Evolutionary conservation across 2,329 filamentous ascomycete genomes (phyloP), one percentile per base, ranked within the genome.

Genomic region (Pyricularia grisea): DNA sequence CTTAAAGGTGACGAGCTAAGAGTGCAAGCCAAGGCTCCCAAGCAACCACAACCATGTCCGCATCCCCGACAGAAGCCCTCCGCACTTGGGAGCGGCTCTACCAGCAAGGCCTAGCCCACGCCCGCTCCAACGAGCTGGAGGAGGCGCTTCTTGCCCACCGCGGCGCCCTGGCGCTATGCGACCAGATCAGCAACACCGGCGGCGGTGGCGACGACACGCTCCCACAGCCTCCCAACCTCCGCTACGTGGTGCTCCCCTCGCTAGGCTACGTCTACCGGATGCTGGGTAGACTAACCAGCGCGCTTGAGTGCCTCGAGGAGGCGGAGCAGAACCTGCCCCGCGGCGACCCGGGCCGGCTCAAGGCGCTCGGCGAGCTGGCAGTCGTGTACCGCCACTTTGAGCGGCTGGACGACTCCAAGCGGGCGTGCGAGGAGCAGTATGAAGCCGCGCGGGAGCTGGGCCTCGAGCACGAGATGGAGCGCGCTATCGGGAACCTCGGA

Each of bases 401-500:
- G 50, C 71, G 69, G 20, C 71, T 79, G 9, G 70, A 74, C 2
- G 75, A 79, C 14, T 75, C 76, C 6, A 74, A 73, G 69, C 28
- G 65, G 0, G 73, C 73, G 10, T 75, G 74, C 64, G 58, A 74
- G 66, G 66, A 70, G 7, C 77, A 79, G 69, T 78, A 78, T 68
- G 60, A 73, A 1, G 72, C 69, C 1, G 77, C 77, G 1, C 75
- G 73, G 60, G 20, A 73, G 23, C 69, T 78, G 9, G 70, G 70
- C 0, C 67, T 72, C 0, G 71, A 74, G 12, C 66, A 63, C 1
- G 72, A 73, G 58, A 71, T 72, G 27, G 77, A 76, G 65, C 75
- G 78, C 3, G 75, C 78, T 1, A 71, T 79, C 30, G 78, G 78
- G 1, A 79, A 79, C 65, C 68, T 79, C 4, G 78, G 77, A 7